Evolutionary conservation across 2,329 filamentous ascomycete species (phyloP).

Genomic region (Fusarium concolor): DNA sequence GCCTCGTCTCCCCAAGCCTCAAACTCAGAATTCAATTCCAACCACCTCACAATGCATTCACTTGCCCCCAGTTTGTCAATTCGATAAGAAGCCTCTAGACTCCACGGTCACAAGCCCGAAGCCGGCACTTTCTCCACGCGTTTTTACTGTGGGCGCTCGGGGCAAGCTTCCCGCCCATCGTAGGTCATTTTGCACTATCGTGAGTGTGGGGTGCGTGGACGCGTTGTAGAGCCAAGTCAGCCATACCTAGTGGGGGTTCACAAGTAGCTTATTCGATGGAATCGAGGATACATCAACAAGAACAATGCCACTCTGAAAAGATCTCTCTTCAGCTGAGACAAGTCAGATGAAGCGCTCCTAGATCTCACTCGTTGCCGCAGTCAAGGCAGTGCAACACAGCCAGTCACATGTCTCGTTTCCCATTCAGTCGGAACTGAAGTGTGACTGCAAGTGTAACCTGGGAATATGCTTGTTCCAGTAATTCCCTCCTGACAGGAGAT

Average conservation of each 20-base stretch:
- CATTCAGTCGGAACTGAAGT: constrained; percentile 23
- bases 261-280: background rate
- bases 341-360: constrained; percentile 23
- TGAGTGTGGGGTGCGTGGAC: constrained; percentile 35
- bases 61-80: constrained; percentile 9
- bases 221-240: constrained; percentile 16
- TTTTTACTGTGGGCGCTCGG: constrained; percentile 29
- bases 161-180: constrained; percentile 28
- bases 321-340: constrained; percentile 7
- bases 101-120: constrained; percentile 33
- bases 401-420: constrained; percentile 37
- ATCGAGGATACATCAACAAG: background rate
- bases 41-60: constrained; percentile 9
- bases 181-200: constrained; percentile 20
- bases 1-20: constrained; percentile 6
- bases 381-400: constrained; percentile 18
- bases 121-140: constrained; percentile 30
- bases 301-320: constrained; percentile 4
- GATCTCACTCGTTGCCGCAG: constrained; percentile 19
- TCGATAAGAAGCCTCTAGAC: constrained; percentile 30
- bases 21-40: constrained; percentile 14
- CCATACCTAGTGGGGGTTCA: constrained; percentile 20
- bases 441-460: constrained; percentile 17
- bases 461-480: constrained; percentile 26
- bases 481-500: constrained; percentile 24